phyloP scores from a whole-genome alignment of 1,284 basidiomycete species.

The Xerocomus minutiporus region DNA sequence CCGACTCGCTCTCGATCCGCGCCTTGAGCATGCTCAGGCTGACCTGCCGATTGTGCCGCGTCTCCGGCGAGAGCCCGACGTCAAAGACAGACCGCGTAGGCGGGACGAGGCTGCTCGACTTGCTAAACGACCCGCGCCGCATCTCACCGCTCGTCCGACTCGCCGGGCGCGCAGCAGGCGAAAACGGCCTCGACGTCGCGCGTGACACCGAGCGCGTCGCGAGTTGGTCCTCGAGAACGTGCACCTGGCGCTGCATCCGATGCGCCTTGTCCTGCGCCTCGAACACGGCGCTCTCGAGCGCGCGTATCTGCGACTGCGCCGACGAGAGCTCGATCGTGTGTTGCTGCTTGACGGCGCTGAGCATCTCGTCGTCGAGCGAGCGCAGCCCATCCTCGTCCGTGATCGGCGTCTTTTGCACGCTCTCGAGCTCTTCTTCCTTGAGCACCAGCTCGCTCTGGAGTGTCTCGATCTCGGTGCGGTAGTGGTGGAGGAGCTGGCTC shows the following conservation, averaged over 20 bases:
- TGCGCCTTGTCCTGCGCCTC: conserved; percentile 69
- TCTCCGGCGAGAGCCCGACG: conserved; percentile 66
- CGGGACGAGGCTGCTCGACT: conserved; percentile 36
- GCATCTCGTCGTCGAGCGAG: conserved; percentile 64
- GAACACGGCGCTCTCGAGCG: conserved; percentile 68
- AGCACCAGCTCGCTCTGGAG: conserved; percentile 54
- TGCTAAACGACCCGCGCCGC: conserved; percentile 46
- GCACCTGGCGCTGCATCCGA: conserved; percentile 64
- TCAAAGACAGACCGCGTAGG: conserved; percentile 55
- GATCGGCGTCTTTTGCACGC: conserved; percentile 26
- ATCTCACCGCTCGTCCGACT: conserved; percentile 49
- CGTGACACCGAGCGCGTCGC: conserved; percentile 40
- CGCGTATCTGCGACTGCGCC: conserved; percentile 71
- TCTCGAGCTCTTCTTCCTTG: conserved; percentile 63
- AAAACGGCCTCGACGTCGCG: conserved; percentile 38
- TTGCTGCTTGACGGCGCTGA: conserved; percentile 62
- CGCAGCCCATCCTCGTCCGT: conserved; percentile 33
- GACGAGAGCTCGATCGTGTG: conserved; percentile 76
- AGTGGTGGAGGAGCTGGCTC: conserved; percentile 54
- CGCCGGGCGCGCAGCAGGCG: conserved; percentile 26
- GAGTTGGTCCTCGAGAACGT: conserved; percentile 59
- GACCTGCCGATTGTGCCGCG: conserved; percentile 56
- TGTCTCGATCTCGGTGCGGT: conserved; percentile 62
- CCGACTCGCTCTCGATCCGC: conserved; percentile 75
- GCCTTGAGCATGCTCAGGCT: conserved; percentile 68